These are phyloP conservation scores for Monosporozyma aquatica DNA, from an alignment of 805 yeast species.

Conservation along the genomic window DNA sequence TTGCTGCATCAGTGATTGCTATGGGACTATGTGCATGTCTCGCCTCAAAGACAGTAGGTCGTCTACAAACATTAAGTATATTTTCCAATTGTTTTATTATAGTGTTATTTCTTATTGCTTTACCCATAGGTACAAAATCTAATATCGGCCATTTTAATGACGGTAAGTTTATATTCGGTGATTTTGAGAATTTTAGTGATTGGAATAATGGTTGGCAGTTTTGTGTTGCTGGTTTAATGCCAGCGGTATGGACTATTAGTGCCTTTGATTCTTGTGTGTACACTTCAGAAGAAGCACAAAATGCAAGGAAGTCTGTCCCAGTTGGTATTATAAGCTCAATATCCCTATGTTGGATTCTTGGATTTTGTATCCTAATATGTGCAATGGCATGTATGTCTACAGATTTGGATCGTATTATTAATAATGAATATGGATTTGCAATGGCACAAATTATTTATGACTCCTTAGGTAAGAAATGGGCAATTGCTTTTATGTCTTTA, in stretches of 20 bases:
- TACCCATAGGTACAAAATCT: constrained; percentile 48
- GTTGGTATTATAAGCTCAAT: constrained; percentile 55
- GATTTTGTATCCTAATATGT: constrained; percentile 47
- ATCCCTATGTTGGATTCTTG: constrained; percentile 47
- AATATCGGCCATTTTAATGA: constrained; percentile 35
- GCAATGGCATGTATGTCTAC: constrained; percentile 45
- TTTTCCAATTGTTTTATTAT: constrained; percentile 44
- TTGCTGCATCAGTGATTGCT: constrained; percentile 47
- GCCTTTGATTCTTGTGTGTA: constrained; percentile 67
- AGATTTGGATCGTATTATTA: constrained; percentile 36
- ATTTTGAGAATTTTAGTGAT: constrained; percentile 40
- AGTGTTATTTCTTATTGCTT: constrained; percentile 48
- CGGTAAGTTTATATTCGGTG: constrained; percentile 48
- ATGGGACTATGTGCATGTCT: constrained; percentile 46
- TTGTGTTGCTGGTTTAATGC: constrained; percentile 45
- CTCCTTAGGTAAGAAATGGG: constrained; percentile 56
- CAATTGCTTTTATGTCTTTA: constrained; percentile 53
- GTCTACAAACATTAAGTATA: constrained; percentile 52
- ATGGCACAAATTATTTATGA: constrained; percentile 57
- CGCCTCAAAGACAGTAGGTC: constrained; percentile 49
- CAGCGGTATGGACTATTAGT: constrained; percentile 69
- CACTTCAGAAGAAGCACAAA: constrained; percentile 61
- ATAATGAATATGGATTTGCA: constrained; percentile 45
- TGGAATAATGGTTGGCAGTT: constrained; percentile 57
- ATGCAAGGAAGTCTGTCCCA: constrained; percentile 52